These are phyloP conservation scores for Ceratocystis albifundus DNA, from an alignment of 2,329 filamentous ascomycete genomes.

Conservation along the genomic window DNA sequence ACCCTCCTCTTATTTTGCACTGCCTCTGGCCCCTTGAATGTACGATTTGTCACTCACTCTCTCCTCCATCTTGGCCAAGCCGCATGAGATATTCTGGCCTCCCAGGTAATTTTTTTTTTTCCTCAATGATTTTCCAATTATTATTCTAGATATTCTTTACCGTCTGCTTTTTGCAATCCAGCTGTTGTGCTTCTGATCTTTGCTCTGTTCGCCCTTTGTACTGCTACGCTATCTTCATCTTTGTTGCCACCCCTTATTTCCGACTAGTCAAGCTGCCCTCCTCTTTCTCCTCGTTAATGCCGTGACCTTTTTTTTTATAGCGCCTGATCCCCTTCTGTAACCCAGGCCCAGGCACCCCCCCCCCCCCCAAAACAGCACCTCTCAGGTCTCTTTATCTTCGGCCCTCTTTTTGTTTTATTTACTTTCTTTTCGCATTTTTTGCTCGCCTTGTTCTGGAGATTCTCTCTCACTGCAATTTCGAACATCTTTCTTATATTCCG, in stretches of 20 bases:
- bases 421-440: neutral
- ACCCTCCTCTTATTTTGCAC: slow-evolving; percentile 6
- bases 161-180: neutral
- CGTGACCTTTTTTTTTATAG: slow-evolving; percentile 8
- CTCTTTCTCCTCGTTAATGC: slow-evolving; percentile 1
- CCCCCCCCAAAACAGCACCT: neutral
- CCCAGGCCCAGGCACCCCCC: neutral
- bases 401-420: neutral
- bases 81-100: too few species aligned
- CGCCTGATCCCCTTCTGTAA: slow-evolving; percentile 11
- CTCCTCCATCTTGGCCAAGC: too few species aligned
- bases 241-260: slow-evolving; percentile 7
- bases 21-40: neutral
- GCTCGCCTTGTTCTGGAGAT: neutral
- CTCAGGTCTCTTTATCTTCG: neutral
- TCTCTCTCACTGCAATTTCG: neutral
- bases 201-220: neutral
- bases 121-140: neutral
- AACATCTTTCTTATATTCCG: neutral
- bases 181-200: neutral
- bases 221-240: neutral
- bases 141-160: neutral
- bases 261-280: neutral
- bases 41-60: too few species aligned
- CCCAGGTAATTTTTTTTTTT: neutral